Conservation (phyloP, 2,329 filamentous ascomycete genomes). For the Grosmannia penicillata region DNA sequence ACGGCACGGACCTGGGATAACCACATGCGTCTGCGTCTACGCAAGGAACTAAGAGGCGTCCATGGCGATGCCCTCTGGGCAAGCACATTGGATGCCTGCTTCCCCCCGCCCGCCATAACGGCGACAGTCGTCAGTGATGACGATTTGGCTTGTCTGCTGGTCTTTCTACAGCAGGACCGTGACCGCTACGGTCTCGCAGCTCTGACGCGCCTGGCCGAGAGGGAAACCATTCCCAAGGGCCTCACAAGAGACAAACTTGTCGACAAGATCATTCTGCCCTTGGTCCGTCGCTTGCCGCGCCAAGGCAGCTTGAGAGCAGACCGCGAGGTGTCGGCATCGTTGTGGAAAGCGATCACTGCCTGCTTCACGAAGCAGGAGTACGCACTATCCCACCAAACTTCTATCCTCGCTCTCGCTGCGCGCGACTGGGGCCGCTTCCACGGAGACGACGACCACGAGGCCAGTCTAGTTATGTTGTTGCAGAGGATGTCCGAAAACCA, state of each 20-base stretch:
- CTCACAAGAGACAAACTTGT: neutral
- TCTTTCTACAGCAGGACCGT: neutral
- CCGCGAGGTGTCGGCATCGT: neutral
- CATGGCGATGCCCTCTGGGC: neutral
- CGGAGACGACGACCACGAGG: neutral
- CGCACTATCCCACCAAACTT: too few species aligned
- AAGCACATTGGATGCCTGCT: neutral
- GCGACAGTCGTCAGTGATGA: neutral
- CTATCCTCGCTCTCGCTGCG: neutral
- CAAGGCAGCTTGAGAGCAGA: neutral
- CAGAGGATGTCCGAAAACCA: neutral
- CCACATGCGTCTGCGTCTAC: neutral
- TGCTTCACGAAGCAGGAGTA: neutral
- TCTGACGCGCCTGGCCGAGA: neutral
- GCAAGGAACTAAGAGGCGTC: neutral
- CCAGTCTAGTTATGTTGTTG: neutral
- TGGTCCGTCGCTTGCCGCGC: neutral
- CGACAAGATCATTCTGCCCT: neutral
- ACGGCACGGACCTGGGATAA: neutral
- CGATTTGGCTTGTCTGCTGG: neutral
- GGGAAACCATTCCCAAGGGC: neutral
- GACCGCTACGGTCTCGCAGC: neutral
- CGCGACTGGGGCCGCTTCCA: neutral
- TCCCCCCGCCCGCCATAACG: neutral
- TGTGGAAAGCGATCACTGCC: neutral